A percentile compares a stretch with the other conserved stretches of the same genome.
These are phyloP conservation scores for Termitomyces titanicus DNA, from an alignment of 768 basidiomycete genomes.

Conservation along the genomic window DNA sequence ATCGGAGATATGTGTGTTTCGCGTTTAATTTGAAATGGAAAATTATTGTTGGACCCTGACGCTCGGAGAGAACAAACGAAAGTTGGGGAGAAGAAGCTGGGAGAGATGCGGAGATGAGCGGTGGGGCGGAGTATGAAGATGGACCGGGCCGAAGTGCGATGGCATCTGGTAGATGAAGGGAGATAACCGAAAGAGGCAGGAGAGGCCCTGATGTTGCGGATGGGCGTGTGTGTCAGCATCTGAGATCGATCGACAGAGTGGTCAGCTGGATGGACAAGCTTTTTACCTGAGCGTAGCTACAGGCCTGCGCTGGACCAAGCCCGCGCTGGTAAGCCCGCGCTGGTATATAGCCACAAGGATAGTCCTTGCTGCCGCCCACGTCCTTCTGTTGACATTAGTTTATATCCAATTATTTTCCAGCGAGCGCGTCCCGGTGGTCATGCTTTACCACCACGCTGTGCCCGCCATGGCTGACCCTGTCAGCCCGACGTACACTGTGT, in stretches of 20 bases:
- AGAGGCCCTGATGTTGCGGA: neutral
- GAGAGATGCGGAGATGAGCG: constrained; percentile 11
- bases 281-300: constrained; percentile 9
- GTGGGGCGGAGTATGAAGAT: neutral
- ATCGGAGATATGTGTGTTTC: constrained; percentile 3
- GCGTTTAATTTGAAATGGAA: constrained; percentile 5
- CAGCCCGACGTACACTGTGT: constrained; percentile 34
- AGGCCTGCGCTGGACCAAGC: neutral
- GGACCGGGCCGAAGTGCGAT: constrained; percentile 15
- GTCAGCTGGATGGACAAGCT: constrained; percentile 13
- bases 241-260: constrained; percentile 18
- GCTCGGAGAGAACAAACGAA: too few species aligned
- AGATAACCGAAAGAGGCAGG: constrained; percentile 12
- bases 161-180: constrained; percentile 13
- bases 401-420: too few species aligned
- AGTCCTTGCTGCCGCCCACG: too few species aligned
- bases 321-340: too few species aligned
- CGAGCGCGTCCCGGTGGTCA: neutral
- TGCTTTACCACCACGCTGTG: constrained; percentile 8
- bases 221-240: constrained; percentile 4
- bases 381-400: too few species aligned
- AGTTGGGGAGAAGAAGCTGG: neutral
- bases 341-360: neutral
- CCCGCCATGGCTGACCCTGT: constrained; percentile 22
- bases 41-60: constrained; percentile 8